phyloP scores from a whole-genome alignment of 768 basidiomycete species.

The Kwoniella dendrophila region DNA sequence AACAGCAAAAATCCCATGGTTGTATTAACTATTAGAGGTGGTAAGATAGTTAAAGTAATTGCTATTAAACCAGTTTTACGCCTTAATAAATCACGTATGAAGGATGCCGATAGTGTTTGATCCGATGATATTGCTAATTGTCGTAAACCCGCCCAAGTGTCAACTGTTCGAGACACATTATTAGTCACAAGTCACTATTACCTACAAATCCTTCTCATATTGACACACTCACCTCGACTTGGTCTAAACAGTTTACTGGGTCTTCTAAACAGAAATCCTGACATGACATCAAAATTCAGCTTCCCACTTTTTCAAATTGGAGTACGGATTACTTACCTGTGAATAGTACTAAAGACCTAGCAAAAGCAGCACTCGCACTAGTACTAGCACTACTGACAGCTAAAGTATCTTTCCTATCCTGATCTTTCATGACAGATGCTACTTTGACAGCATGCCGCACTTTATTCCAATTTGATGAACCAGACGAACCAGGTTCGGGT shows the following conservation, averaged over 20 bases:
- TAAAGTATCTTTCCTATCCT: constrained; percentile 11
- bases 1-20: constrained; percentile 52
- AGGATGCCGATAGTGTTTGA: constrained; percentile 46
- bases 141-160: constrained; percentile 49
- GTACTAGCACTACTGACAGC: constrained; percentile 31
- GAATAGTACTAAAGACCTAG: constrained; percentile 46
- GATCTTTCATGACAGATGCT: constrained; percentile 9
- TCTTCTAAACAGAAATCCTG: constrained; percentile 52
- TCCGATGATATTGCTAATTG: constrained; percentile 50
- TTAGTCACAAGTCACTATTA: no score
- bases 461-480: constrained; percentile 12
- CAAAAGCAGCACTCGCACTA: constrained; percentile 50
- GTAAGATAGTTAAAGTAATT: constrained; percentile 43
- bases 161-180: constrained; percentile 41
- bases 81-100: constrained; percentile 44
- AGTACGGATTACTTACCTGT: constrained; percentile 31
- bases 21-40: constrained; percentile 52
- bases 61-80: constrained; percentile 41
- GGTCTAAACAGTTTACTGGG: constrained; percentile 53
- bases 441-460: constrained; percentile 20
- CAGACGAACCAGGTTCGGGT: constrained; percentile 1
- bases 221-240: constrained; percentile 43
- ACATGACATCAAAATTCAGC: not conserved
- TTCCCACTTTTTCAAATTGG: not conserved
- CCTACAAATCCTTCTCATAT: no score